A percentile compares a stretch with the other conserved stretches of the same genome.
phyloP scores from a whole-genome alignment of 2,329 filamentous ascomycete species.

The Mycocentrospora acerina region DNA sequence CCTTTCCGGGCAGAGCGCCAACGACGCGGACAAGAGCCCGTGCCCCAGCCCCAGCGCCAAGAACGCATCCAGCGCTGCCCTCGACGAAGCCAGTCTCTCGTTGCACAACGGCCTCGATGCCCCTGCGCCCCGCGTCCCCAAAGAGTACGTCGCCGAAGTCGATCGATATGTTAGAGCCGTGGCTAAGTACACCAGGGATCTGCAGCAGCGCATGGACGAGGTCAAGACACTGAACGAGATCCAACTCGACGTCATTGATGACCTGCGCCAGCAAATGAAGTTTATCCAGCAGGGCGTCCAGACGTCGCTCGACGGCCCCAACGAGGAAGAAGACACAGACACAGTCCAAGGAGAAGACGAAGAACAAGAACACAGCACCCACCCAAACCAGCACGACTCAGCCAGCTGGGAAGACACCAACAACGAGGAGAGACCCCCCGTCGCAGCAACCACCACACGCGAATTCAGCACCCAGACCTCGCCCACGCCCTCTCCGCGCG shows the following conservation, averaged over 20 bases:
- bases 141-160: slow-evolving; percentile 29
- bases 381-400: not conserved
- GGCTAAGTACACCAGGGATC: slow-evolving; percentile 23
- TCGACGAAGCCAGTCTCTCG: too few relatives aligned
- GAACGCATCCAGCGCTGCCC: slow-evolving; percentile 4
- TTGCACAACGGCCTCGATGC: too few relatives aligned
- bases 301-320: slow-evolving; percentile 3
- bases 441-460: slow-evolving; percentile 8
- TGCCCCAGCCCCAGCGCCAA: slow-evolving; percentile 25
- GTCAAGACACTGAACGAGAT: slow-evolving; percentile 36
- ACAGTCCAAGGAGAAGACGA: slow-evolving; percentile 1
- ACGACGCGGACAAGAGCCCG: slow-evolving; percentile 22
- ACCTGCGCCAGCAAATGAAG: slow-evolving; percentile 27
- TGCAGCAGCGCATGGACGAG: slow-evolving; percentile 36
- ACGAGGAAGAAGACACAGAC: not conserved
- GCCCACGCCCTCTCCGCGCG: not conserved
- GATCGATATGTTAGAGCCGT: slow-evolving; percentile 31
- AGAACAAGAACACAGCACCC: not conserved
- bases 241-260: slow-evolving; percentile 33
- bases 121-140: slow-evolving; percentile 5
- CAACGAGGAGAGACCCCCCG: slow-evolving; percentile 3
- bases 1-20: slow-evolving; percentile 31
- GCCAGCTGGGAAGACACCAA: slow-evolving; percentile 8
- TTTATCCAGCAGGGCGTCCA: slow-evolving; percentile 16
- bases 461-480: slow-evolving; percentile 8